Evolutionary conservation across 179 eudicot genomes (phyloP).

Genomic region (Amaranthus tricolor): DNA sequence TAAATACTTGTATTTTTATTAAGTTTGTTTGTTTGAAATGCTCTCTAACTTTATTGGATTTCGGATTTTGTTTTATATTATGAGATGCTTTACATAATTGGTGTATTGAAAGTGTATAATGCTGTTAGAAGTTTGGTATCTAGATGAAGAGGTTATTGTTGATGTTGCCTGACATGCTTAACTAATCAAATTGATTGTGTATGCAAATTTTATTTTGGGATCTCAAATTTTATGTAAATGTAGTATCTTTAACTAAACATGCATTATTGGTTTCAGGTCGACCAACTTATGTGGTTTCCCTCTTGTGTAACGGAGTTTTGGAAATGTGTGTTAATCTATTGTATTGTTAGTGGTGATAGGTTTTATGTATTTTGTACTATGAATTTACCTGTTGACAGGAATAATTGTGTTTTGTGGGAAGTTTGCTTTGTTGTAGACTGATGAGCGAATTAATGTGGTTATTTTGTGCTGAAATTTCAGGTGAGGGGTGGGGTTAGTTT

Average conservation of each 20-base stretch:
- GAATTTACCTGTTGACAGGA: background rate
- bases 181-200: background rate
- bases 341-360: background rate
- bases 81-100: background rate
- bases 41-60: background rate
- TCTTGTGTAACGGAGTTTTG: background rate
- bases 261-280: background rate
- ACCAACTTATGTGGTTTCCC: background rate
- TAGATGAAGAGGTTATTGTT: background rate
- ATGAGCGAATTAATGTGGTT: conserved; percentile 11
- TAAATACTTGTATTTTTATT: background rate
- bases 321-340: too few species aligned
- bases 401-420: background rate
- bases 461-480: conserved; percentile 29
- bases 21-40: background rate
- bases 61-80: background rate
- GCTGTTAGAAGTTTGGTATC: background rate
- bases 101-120: background rate
- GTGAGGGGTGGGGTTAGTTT: conserved; percentile 51
- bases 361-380: background rate
- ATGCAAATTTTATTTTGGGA: background rate
- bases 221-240: background rate
- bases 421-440: background rate
- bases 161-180: background rate
- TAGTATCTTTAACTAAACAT: background rate